Conservation (phyloP, 2,329 filamentous ascomycete genomes). For the Ophiostoma sp. region DNA sequence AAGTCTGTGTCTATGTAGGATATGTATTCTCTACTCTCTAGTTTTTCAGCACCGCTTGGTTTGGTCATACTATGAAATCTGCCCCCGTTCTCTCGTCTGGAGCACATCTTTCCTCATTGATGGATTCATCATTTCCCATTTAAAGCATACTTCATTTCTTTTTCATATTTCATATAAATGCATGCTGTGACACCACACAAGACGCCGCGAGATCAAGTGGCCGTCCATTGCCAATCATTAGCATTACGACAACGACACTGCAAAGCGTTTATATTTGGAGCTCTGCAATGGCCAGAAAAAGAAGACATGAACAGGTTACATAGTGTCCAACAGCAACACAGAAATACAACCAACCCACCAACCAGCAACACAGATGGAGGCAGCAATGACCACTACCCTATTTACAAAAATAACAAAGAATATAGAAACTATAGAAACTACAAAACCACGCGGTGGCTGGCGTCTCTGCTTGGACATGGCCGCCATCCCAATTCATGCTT, state of each 20-base stretch:
- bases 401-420: no score
- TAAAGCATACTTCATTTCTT: neutral
- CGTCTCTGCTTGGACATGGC: neutral
- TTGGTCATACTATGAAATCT: neutral
- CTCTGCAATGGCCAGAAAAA: neutral
- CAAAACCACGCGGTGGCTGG: neutral
- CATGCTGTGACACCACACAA: neutral
- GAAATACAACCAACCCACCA: no score
- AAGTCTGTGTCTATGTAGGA: neutral
- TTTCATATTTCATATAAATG: neutral
- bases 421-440: no score
- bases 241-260: neutral
- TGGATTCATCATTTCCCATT: neutral
- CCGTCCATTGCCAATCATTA: neutral
- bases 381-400: no score
- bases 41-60: neutral
- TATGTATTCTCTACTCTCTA: neutral
- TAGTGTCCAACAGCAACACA: neutral
- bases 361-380: no score
- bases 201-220: neutral
- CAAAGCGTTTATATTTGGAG: neutral
- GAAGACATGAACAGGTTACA: neutral
- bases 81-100: neutral
- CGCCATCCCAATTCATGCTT: neutral
- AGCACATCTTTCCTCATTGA: neutral